Evolutionary conservation across 768 basidiomycete species (phyloP), one percentile per base, ranked within the genome.

Genomic region (Phlegmacium glaucopus): DNA sequence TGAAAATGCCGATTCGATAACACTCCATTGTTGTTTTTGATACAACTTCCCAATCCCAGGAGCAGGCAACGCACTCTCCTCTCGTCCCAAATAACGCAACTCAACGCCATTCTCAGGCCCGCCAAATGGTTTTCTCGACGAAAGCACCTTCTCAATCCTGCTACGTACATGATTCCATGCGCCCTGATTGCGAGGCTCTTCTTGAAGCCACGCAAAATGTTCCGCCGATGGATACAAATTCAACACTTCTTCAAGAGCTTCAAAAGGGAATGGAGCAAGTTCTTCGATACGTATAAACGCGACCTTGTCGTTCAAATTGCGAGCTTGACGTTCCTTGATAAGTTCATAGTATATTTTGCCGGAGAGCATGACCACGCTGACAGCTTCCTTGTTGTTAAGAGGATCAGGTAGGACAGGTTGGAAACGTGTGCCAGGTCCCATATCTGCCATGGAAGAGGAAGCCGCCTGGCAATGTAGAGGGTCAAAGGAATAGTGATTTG

Each of bases 341-440:
- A 95, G 80, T 16, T 94, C 90, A 65, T 94, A 94, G 68, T 90
- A 95, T 1, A 92, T 64, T 69, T 95, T 95, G 10, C 93, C 93
- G 0, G 83, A 78, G 41, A 91, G 70, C 36, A 93, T 61, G 18
- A 92, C 72, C n/a, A 95, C 72, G 3, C 86, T 81, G 52, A 80
- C 70, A 16, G 79, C 79, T 10, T 67, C 62, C 2, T 61, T 48
- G 52, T 74, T 56, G 11, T 54, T 42, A 9, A 69, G 37, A 1
- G 74, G 71, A 54, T 89, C 87, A 6, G 70, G 65, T 7, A 90
- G 69, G 13, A 93, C 82, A 1, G 87, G 80, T 44, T 76, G 72
- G 78, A 94, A 94, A 1, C 57, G 63, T 0, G 79, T 82, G 0
- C 80, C 80, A 0, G 72, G 61, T 8, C 67, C 71, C 50, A 94